Conservation (phyloP, 768 basidiomycete species). For the Psilocybe cubensis region DNA sequence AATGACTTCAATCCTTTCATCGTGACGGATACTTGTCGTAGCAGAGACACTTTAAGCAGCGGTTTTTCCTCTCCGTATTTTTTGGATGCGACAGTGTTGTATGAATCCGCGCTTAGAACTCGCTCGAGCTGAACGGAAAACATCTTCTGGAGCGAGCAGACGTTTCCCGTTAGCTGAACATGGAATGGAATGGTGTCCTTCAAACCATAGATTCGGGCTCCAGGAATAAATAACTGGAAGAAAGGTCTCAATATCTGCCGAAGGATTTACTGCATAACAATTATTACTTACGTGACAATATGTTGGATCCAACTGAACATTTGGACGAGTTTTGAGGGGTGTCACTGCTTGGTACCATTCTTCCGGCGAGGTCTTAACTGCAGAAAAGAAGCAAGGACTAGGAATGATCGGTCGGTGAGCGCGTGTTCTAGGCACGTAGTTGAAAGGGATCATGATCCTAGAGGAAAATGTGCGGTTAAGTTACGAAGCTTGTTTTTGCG, state of each 20-base stretch:
- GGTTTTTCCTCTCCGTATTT: constrained; percentile 21
- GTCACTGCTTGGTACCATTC: constrained; percentile 63
- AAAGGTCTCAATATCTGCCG: constrained; percentile 1
- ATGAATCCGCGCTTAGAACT: constrained; percentile 25
- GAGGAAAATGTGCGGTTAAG: constrained; percentile 4
- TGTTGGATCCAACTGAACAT: constrained; percentile 39
- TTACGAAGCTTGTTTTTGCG: neutral
- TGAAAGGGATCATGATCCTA: constrained; percentile 53
- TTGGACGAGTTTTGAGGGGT: constrained; percentile 40
- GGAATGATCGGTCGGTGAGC: constrained; percentile 56
- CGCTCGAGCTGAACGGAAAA: constrained; percentile 27
- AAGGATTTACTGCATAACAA: constrained; percentile 1
- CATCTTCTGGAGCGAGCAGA: constrained; percentile 32
- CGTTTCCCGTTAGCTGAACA: constrained; percentile 49
- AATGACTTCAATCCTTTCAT: constrained; percentile 39
- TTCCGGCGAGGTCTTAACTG: constrained; percentile 64
- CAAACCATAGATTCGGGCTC: constrained; percentile 54
- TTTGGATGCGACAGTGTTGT: constrained; percentile 15
- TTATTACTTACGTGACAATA: constrained; percentile 51
- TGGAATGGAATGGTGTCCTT: constrained; percentile 66
- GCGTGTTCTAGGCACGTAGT: constrained; percentile 57
- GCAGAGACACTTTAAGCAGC: constrained; percentile 50
- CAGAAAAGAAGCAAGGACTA: constrained; percentile 53
- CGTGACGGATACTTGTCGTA: constrained; percentile 50
- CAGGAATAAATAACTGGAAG: constrained; percentile 62